Base-by-base conservation (phyloP, 768 basidiomycete genomes). In the Agrocybe chaxingu region DNA sequence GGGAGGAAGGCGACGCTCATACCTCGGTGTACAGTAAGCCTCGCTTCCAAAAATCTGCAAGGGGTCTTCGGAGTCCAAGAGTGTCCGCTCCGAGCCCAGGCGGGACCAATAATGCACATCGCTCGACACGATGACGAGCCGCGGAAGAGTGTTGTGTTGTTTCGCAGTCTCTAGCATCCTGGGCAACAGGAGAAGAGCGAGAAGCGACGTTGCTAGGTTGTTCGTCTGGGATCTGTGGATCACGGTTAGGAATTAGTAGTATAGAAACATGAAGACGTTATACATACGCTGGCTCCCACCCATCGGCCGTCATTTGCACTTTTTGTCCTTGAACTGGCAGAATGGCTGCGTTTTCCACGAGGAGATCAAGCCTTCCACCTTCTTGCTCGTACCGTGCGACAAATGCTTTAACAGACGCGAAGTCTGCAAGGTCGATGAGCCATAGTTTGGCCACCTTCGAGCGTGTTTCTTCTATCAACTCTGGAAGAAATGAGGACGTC, bases 181-280 rank as follows among this genome's bases (percentile, higher is more conserved):
- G 0, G 80, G 80, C 0, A 80, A 62, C 0, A 80, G 62, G 2
- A 71, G 63, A 4, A 80, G 51, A 0, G 66, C 62, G 1, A 79
- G 62, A 0, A 79, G 62, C 2, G 71, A 64, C 8, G 68, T 69
- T 0, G 74, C 64, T 1, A 82, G 56, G 53, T 70, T 59, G 57
- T 81, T 80, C 36, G 76, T 70, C 54, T 81, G 78, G 0, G 78
- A 48, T 9, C 79, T 82, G 41, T 16, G 35, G 12, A 8, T 24
- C 3, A 24, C 3, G 2, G 24, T 1, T 5, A 1, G 24, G 24
- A 24, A 24, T 24, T 5, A 24, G 24, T 3, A 2, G 3, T 3
- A 30, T 5, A 13, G 19, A 9, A 10, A 30, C 16, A 16, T 16
- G 16, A 16, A 16, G 16, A 2, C 8, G 58, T 68, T 2, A 33